Base-by-base conservation (phyloP, 805 yeast genomes). In the Candida pini region DNA sequence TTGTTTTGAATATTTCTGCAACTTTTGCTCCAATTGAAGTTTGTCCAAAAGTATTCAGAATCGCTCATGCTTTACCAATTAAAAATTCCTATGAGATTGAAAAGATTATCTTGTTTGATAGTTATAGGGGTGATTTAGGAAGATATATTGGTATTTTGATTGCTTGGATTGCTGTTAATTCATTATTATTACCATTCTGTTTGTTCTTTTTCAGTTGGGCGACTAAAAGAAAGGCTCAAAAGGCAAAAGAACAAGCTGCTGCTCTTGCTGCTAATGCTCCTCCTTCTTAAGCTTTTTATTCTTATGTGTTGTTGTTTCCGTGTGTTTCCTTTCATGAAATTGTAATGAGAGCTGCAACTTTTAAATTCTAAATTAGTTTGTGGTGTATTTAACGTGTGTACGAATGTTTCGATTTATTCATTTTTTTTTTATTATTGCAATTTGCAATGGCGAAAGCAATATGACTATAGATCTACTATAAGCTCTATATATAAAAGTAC, bases 51-150 rank as follows among this genome's bases (percentile, higher is more conserved):
- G 66, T 83, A 43, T 82, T 63, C 59, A 60, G 79, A 36, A 78
- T 69, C 53, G 84, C 88, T 14, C 78, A 78, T 48, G 81, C 73
- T 14, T 62, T 77, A 63, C 94, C 92, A 4, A 68, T 81, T 35
- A 78, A 78, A 47, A 79, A 81, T 44, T 71, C 82, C 0, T 68
- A 70, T 34, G 86, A 77, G 45, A 68, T 76, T 19, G 68, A 69
- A 48, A 77, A 77, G 51, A 78, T 80, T 2, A 56, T 79, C 1
- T 64, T 81, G 33, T 69, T 78, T 48, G 58, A 76, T 48, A 62
- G 81, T 3, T 69, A 71, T 47, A 76, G 69, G 48, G 77, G 78
- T 4, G 47, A 69, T 22, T 22, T 48, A 18, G 54, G 64, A n/a
- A 38, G 49, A 31, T 16, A 34, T 36, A 30, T 49, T 31, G 54